Conservation (phyloP, 495 filamentous ascomycete species). For the Collariella sp. region DNA sequence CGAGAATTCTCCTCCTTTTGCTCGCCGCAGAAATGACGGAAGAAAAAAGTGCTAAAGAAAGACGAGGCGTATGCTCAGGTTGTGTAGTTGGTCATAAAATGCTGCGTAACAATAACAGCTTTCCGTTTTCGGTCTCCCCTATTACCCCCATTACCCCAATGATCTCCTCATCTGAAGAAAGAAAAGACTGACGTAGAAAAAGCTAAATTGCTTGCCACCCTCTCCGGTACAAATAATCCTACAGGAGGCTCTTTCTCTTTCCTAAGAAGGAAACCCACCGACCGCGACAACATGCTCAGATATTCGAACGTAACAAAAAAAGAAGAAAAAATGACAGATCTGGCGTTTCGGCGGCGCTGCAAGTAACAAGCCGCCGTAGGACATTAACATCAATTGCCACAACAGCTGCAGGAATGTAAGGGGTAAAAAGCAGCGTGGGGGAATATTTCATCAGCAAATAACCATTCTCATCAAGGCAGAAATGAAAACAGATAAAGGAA, state of each 20-base stretch:
- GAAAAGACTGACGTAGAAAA: not conserved
- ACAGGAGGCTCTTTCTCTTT: too few species aligned
- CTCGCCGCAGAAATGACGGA: not conserved
- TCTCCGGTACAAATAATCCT: not conserved
- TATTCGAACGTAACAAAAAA: not conserved
- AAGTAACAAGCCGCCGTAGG: not conserved
- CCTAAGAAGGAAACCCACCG: not conserved
- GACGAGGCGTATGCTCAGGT: not conserved
- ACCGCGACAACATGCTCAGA: not conserved
- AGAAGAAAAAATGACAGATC: not conserved
- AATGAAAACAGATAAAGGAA: constrained; percentile 4
- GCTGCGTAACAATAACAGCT: constrained; percentile 4
- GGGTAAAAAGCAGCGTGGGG: constrained; percentile 3
- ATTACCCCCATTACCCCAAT: not conserved
- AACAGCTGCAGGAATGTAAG: constrained; percentile 3
- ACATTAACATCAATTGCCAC: constrained; percentile 13
- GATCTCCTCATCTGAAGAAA: not conserved
- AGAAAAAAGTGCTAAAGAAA: not conserved
- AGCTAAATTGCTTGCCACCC: not conserved
- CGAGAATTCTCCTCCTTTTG: not conserved
- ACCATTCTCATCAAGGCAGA: constrained; percentile 10
- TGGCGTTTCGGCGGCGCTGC: not conserved
- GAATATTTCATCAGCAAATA: constrained; percentile 17
- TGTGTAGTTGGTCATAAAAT: not conserved
- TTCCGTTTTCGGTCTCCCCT: not conserved